Base-by-base conservation (phyloP, 768 basidiomycete species). In the Melanogaster broomeanus region DNA sequence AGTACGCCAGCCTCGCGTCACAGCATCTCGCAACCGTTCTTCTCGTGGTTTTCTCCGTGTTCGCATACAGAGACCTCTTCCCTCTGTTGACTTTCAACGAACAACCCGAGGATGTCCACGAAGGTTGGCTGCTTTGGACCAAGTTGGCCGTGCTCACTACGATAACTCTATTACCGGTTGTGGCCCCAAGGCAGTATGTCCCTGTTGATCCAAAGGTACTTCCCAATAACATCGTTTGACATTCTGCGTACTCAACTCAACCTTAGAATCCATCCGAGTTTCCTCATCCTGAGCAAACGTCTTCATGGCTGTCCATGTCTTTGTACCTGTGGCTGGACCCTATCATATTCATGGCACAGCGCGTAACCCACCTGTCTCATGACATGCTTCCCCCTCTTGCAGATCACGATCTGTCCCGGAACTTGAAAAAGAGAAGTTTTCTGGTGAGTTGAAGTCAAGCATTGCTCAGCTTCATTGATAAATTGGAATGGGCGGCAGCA, bases 21-120 rank as follows among this genome's bases (percentile, higher is more conserved):
- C 24, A 33, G 12, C 85, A 87, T 59, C 65, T 82, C 55, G 75
- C 75, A 49, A 61, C 69, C 18, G 58, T 86, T 2, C 65, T 85
- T 10, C 56, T 83, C 16, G 66, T 70, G 24, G 71, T 71, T 5
- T 79, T 81, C 61, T 57, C 58, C 10, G 72, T 83, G 8, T 87
- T 77, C 57, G 66, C 69, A 30, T 84, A 83, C 58, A 77, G 85
- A n/a, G 78, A 82, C 59, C 44, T 88, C 7, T 84, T 74, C 63
- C 87, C 86, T 12, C 60, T 87, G 9, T 67, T 75, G 15, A 87
- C 83, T 0, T 85, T 72, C 64, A 73, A 71, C n/a, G 66, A 74
- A 21, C 31, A 48, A 13, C 82, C 84, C 7, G 53, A 69, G n/a
- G 87, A 88, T 56, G 58, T 62, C 2, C 60, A 61, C 1, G 80